Base-by-base conservation (phyloP, 2,329 filamentous ascomycete genomes). In the Seiridium unicorne region DNA sequence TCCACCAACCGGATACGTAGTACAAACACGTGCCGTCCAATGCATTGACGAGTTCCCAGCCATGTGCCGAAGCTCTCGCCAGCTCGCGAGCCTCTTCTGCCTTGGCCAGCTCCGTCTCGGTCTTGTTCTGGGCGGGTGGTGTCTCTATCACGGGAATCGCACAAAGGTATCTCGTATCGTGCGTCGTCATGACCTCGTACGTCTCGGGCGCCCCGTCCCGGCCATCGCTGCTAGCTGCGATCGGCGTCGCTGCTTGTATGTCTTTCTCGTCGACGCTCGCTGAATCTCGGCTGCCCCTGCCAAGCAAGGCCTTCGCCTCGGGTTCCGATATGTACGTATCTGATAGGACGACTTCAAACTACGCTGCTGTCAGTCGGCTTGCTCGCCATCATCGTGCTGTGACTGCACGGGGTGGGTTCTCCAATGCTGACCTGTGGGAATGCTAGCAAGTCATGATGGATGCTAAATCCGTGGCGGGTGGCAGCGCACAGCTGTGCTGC, bases 1-100 rank as follows among this genome's bases (percentile, higher is more conserved):
- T 95, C 93, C 93, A 97, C 93, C 93, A 97, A 0, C 93, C 93
- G 1, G 88, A 90, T 65, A 93, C 79, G 64, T 82, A 86, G 78
- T 94, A 96, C 64, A 97, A 84, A 74, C 93, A 97, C 55, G 84
- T 84, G 3, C 88, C 90, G 57, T 93, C 85, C 75, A 97, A 89
- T 34, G 88, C 87, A 64, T 85, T 84, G 55, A 97, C 79, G 31
- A 97, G 81, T 69, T 95, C 90, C 83, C 91, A 90, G 5, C 93
- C 93, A 54, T 87, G 88, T 38, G 86, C 83, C 1, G 89, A 90
- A 1, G 93, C 93, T 34, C 91, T 87, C 46, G 84, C 85, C 8
- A 96, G 83, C 74, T 97, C 93, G 63, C 89, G 89, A 62, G 91
- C 89, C 73, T 95, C 88, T 64, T 95, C 91, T 1, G 86, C 88